These are phyloP conservation scores for Starmerella vitae DNA, from an alignment of 805 yeast species.

Conservation along the genomic window DNA sequence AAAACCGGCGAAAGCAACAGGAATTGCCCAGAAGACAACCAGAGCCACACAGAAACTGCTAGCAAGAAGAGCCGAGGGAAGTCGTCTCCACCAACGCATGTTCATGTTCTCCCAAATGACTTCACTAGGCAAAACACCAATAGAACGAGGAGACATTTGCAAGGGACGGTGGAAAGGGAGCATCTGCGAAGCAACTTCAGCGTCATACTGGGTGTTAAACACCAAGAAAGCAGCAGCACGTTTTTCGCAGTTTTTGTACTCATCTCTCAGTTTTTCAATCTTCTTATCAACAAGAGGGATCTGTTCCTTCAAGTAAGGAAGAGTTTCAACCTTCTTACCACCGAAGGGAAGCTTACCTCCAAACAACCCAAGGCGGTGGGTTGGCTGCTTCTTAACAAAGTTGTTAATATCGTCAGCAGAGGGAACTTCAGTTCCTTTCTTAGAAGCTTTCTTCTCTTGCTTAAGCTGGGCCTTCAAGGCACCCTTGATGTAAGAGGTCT, in stretches of 20 bases:
- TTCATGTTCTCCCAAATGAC: conserved; percentile 70
- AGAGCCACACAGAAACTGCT: conserved; percentile 44
- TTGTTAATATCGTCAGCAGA: conserved; percentile 26
- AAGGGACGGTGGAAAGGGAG: conserved; percentile 38
- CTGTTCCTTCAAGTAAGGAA: conserved; percentile 54
- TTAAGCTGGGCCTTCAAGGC: conserved; percentile 54
- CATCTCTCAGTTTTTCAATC: conserved; percentile 44
- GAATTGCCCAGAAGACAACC: conserved; percentile 88
- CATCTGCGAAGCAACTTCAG: conserved; percentile 76
- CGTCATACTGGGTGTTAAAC: conserved; percentile 72
- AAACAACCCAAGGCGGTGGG: conserved; percentile 51
- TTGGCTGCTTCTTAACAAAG: conserved; percentile 66
- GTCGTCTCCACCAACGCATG: conserved; percentile 43
- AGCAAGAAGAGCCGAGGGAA: conserved; percentile 44
- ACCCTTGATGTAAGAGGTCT: conserved; percentile 40
- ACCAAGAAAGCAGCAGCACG: conserved; percentile 74
- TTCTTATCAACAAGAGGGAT: conserved; percentile 57
- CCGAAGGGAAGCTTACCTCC: conserved; percentile 30
- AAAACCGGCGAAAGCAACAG: conserved; percentile 94
- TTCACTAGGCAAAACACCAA: conserved; percentile 68
- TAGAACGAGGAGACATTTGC: conserved; percentile 35
- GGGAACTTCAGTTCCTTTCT: conserved; percentile 17
- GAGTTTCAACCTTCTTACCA: conserved; percentile 76
- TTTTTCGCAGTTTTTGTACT: conserved; percentile 43
- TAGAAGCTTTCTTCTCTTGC: conserved; percentile 51